A percentile compares a stretch with the other conserved stretches of the same genome.
phyloP scores from a whole-genome alignment of 2,329 filamentous ascomycete genomes.

The Cercospora canescens region DNA sequence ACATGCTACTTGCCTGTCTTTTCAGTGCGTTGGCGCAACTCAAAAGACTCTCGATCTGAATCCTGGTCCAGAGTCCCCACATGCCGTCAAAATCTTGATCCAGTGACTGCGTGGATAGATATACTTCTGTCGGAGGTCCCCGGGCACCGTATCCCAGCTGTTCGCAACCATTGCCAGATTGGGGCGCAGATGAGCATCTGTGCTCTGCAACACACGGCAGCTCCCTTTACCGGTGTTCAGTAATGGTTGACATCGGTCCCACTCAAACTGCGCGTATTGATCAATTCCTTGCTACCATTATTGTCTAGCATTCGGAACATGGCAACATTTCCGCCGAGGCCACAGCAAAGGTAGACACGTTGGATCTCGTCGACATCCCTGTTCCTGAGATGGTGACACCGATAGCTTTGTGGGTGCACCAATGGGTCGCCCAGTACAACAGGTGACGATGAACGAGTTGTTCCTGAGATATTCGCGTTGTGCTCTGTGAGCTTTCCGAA shows the following conservation, averaged over 20 bases:
- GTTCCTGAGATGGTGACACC: not conserved
- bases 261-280: not conserved
- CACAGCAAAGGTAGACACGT: not conserved
- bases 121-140: not conserved
- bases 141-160: too few species aligned
- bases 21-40: too few species aligned
- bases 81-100: not conserved
- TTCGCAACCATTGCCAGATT: not conserved
- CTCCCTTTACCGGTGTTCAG: too few species aligned
- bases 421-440: not conserved
- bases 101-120: not conserved
- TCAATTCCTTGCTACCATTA: not conserved
- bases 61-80: not conserved
- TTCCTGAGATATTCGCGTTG: not conserved
- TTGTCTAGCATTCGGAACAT: not conserved
- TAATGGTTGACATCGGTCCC: not conserved
- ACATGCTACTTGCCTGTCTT: too few species aligned
- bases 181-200: not conserved
- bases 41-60: not conserved
- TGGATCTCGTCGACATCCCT: not conserved
- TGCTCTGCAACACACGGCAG: too few species aligned
- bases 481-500: not conserved
- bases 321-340: not conserved
- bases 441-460: not conserved
- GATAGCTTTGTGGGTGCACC: not conserved